Evolutionary conservation across 1,284 basidiomycete genomes (phyloP).

Genomic region (Somion occarium): DNA sequence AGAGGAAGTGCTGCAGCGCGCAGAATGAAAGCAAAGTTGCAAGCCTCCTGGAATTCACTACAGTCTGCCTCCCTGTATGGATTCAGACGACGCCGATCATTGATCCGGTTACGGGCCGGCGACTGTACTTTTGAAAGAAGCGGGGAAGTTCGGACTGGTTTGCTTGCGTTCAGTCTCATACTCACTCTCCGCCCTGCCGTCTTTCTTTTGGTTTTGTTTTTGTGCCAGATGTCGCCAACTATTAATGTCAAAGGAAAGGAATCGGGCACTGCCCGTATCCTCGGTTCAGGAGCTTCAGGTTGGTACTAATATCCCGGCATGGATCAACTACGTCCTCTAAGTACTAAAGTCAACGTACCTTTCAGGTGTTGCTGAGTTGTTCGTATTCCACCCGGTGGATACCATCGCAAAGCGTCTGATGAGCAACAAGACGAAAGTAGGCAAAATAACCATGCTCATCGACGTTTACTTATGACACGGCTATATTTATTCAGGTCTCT

Average conservation of each 20-base stretch:
- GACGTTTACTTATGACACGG: background rate
- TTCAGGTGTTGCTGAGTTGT: constrained; percentile 88
- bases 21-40: no score
- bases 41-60: no score
- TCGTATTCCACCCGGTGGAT: constrained; percentile 91
- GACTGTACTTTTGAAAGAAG: background rate
- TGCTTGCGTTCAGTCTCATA: background rate
- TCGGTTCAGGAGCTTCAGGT: constrained; percentile 93
- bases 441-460: constrained; percentile 4
- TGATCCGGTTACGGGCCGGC: background rate
- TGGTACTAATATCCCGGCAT: constrained; percentile 19
- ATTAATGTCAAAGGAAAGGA: constrained; percentile 69
- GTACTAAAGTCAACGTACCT: background rate
- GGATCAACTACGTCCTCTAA: background rate
- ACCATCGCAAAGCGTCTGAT: constrained; percentile 97
- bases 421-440: constrained; percentile 88
- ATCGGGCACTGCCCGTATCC: constrained; percentile 85
- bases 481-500: constrained; percentile 54
- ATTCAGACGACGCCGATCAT: background rate
- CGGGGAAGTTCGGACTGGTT: background rate
- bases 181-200: background rate
- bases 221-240: constrained; percentile 57
- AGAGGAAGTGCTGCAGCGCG: no score
- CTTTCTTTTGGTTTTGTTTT: background rate
- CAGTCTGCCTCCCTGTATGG: no score